Base-by-base conservation (phyloP, 495 filamentous ascomycete genomes). In the Aspergillus diversus region DNA sequence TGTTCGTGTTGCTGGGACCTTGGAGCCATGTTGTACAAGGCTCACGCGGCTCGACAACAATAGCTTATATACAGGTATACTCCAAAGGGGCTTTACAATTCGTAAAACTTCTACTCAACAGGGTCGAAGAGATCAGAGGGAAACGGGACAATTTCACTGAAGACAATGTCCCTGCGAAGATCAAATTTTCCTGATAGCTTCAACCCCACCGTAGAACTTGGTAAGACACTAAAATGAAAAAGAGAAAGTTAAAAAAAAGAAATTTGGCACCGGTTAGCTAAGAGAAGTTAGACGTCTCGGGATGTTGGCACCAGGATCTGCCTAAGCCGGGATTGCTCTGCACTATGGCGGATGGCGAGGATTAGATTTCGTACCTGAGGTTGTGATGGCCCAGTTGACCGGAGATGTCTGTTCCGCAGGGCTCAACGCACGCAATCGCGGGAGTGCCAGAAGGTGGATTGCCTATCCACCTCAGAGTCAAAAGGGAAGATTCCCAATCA, bases 351-450 rank as follows among this genome's bases (percentile, higher is more conserved):
- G 47, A 50, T 21, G 47, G 27, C 11, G 16, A 50, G 47, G 16
- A 50, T 50, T 1, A 50, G n/a, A 27, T 17, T 50, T 21, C 21
- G 47, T 50, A 50, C 47, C 34, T 63, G 53, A 48, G 21, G 57
- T 56, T 47, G 65, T 15, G 55, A 53, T 51, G 43, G 61, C 51
- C 46, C 16, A 50, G 50, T 60, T 57, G 54, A 62, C 47, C 66
- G 66, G 66, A 68, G 62, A 68, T 61, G 58, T 59, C 50, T 68
- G 55, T 43, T 68, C 66, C 66, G 66, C 58, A 62, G 46, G 51
- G 54, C 27, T 63, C 61, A 58, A 57, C 52, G 60, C 50, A 55
- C 51, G 51, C 51, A 55, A 56, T 8, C 46, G 33, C 55, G 46
- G 63, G 21, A 34, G 33, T 53, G 35, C 21, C 6, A 59, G 50